phyloP scores from a whole-genome alignment of 805 yeast species.

The Ogataea zsoltii region DNA sequence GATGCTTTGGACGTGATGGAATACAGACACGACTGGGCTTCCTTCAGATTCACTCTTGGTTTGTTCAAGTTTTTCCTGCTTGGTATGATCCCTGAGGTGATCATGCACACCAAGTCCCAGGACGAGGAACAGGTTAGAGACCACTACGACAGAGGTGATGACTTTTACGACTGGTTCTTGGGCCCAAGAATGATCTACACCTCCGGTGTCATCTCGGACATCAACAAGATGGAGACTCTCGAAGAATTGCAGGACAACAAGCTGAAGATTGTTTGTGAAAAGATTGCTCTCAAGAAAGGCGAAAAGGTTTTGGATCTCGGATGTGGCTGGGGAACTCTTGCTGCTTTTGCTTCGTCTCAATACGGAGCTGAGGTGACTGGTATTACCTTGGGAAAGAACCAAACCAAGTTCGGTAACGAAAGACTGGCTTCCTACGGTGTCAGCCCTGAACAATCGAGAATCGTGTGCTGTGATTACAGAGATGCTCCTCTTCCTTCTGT shows the following conservation, averaged over 20 bases:
- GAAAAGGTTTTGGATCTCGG: conserved; percentile 83
- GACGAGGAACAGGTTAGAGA: conserved; percentile 96
- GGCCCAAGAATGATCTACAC: conserved; percentile 96
- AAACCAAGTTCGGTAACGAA: conserved; percentile 84
- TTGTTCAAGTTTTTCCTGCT: conserved; percentile 78
- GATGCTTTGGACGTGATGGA: conserved; percentile 83
- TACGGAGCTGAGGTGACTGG: conserved; percentile 89
- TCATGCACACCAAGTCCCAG: conserved; percentile 88
- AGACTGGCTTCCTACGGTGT: conserved; percentile 71
- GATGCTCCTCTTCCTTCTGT: conserved; percentile 77
- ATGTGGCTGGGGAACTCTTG: conserved; percentile 96
- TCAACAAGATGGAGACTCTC: conserved; percentile 67
- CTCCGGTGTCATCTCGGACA: conserved; percentile 78
- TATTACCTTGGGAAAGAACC: conserved; percentile 85
- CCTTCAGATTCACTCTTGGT: conserved; percentile 72
- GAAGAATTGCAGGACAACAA: conserved; percentile 88
- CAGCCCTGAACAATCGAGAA: conserved; percentile 64
- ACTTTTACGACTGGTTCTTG: conserved; percentile 89
- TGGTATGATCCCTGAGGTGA: conserved; percentile 91
- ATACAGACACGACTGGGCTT: conserved; percentile 90
- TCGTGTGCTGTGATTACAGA: conserved; percentile 85
- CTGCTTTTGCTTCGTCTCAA: conserved; percentile 77
- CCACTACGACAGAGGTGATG: conserved; percentile 95
- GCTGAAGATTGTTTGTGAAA: conserved; percentile 83
- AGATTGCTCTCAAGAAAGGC: conserved; percentile 70